A percentile compares a stretch with the other conserved stretches of the same genome.
phyloP scores from a whole-genome alignment of 805 yeast species.

The Cyberlindnera lachancei region DNA sequence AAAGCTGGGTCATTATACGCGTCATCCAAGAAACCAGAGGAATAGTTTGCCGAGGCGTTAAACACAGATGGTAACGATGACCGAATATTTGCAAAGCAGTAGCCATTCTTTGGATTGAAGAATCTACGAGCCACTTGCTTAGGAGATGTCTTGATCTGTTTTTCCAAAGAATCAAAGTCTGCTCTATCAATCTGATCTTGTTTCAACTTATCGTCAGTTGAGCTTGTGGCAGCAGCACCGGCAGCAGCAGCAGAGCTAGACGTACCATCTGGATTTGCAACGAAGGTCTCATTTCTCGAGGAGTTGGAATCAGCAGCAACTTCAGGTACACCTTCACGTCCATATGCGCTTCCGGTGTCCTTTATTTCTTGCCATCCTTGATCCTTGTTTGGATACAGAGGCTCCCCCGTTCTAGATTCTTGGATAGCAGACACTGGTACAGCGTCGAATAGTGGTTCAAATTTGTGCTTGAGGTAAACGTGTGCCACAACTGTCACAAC shows the following conservation, averaged over 20 bases:
- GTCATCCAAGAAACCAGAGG: constrained; percentile 22
- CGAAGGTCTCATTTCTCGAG: constrained; percentile 23
- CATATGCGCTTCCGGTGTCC: constrained; percentile 42
- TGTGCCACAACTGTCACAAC: constrained; percentile 54
- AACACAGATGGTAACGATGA: constrained; percentile 28
- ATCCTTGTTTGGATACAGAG: constrained; percentile 53
- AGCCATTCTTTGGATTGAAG: constrained; percentile 32
- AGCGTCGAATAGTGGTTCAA: constrained; percentile 55
- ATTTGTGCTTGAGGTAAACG: constrained; percentile 47
- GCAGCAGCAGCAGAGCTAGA: constrained; percentile 2
- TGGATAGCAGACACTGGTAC: constrained; percentile 58
- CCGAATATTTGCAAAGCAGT: constrained; percentile 39
- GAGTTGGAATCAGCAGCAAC: constrained; percentile 23
- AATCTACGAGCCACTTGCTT: constrained; percentile 24
- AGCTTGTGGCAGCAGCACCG: not conserved
- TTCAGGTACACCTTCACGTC: constrained; percentile 12
- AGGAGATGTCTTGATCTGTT: constrained; percentile 15
- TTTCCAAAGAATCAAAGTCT: constrained; percentile 11
- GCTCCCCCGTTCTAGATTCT: constrained; percentile 31
- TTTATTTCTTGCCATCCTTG: constrained; percentile 56
- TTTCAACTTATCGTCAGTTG: not conserved
- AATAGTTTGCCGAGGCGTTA: constrained; percentile 27
- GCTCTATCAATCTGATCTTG: constrained; percentile 22
- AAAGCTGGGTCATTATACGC: constrained; percentile 53
- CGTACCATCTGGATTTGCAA: constrained; percentile 7